Evolutionary conservation across 1,139 yeast species (phyloP), one percentile per base, ranked within the genome.

Genomic region (Geotrichum cucujoidarum): DNA sequence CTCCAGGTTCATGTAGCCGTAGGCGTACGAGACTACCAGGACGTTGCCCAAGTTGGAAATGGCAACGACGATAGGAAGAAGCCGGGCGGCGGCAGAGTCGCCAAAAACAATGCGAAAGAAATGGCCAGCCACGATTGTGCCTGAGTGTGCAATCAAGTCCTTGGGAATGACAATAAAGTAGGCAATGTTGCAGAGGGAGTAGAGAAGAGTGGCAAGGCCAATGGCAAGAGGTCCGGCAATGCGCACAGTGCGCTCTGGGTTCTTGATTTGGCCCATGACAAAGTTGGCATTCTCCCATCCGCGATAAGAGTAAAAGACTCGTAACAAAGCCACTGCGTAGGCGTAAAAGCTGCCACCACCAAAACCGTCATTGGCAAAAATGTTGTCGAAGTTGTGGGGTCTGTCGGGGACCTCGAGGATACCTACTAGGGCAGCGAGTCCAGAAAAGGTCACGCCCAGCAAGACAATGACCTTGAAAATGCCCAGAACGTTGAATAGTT

Each of bases 281-380:
- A 83, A 82, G 66, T 84, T 85, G 48, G 83, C 88, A 58, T 85
- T 85, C 24, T 77, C 80, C 86, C 86, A 80, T 3, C 86, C 86
- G 16, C 77, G 68, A 53, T 75, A 78, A 0, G 84, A 77, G 61
- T 78, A 80, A 25, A 77, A 70, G 1, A 81, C 77, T 53, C 80
- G 74, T 24, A 80, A 68, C 20, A 80, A 68, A 0, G 83, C 82
- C 47, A 77, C 73, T 0, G 83, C 73, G 22, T 60, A 52, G 35
- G 59, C 57, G 50, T 62, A 65, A 2, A 55, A 35, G 5, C 66
- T 62, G 0, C 67, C 68, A 14, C 68, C 67, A 4, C 50, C 50
- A 40, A 60, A 57, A 0, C 67, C 68, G 21, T 63, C 66, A 41
- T 57, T 58, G 14, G 48, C 42, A 53, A 65, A 65, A 25, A 60